Conservation (phyloP, 2,329 filamentous ascomycete species). For the Rutstroemia sp. region DNA sequence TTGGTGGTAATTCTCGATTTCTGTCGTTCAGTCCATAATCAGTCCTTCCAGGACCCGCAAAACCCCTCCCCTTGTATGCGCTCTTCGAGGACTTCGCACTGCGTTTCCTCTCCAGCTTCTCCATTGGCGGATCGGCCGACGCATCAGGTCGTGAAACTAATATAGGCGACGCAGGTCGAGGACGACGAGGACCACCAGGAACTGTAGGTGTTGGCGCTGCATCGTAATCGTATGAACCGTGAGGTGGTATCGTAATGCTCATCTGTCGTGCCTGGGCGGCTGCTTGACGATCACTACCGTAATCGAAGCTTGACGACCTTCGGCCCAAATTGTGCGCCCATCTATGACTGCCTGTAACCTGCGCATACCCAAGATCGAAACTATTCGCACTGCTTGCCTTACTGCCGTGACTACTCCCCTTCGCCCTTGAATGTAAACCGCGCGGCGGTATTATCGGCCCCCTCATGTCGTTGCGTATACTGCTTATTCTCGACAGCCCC, state of each 20-base stretch:
- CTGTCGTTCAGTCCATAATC: slow-evolving; percentile 28
- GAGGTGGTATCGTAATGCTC: slow-evolving; percentile 13
- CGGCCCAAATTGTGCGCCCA: slow-evolving; percentile 41
- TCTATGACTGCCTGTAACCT: slow-evolving; percentile 50
- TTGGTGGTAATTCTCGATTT: slow-evolving; percentile 23
- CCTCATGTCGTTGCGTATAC: slow-evolving; percentile 38
- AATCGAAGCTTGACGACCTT: slow-evolving; percentile 70
- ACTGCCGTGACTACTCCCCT: slow-evolving; percentile 63
- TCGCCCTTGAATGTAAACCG: slow-evolving; percentile 45
- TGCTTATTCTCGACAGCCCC: slow-evolving; percentile 54
- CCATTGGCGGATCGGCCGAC: slow-evolving; percentile 19
- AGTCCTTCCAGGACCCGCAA: slow-evolving; percentile 28
- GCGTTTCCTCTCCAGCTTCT: slow-evolving; percentile 45
- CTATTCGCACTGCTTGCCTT: slow-evolving; percentile 65
- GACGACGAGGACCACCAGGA: slow-evolving; percentile 66
- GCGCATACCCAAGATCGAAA: slow-evolving; percentile 55
- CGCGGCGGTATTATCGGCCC: slow-evolving; percentile 30
- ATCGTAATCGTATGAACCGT: slow-evolving; percentile 51
- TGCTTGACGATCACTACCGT: slow-evolving; percentile 39
- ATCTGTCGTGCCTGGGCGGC: slow-evolving; percentile 26
- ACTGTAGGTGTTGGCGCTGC: slow-evolving; percentile 82
- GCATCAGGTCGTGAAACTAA: slow-evolving; percentile 22
- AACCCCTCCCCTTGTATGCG: slow-evolving; percentile 34
- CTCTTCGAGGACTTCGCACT: slow-evolving; percentile 49
- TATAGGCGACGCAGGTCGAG: slow-evolving; percentile 34